phyloP scores from a whole-genome alignment of 2,329 filamentous ascomycete species.

The Parastagonospora nodorum region DNA sequence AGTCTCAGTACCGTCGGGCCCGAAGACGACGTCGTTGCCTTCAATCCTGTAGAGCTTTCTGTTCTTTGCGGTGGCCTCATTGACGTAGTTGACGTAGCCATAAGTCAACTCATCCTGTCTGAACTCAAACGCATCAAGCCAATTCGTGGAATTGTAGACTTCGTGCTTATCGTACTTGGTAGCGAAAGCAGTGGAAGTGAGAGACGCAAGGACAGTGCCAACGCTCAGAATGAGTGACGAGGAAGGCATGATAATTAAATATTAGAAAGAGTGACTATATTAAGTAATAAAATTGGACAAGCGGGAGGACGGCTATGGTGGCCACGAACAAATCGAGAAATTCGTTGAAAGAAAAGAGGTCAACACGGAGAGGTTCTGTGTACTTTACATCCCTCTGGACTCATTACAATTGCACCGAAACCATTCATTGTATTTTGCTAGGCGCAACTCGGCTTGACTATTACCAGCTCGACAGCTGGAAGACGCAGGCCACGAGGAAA shows the following conservation, averaged over 20 bases:
- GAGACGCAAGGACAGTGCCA: constrained; percentile 25
- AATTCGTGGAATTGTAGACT: constrained; percentile 20
- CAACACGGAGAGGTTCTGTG: not conserved
- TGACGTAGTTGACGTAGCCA: constrained; percentile 33
- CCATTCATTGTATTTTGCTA: constrained; percentile 10
- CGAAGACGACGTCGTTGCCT: constrained; percentile 43
- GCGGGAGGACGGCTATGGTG: constrained; percentile 32
- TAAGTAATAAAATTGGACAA: constrained; percentile 18
- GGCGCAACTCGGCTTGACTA: constrained; percentile 2
- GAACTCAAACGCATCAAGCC: constrained; percentile 36
- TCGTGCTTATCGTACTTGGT: constrained; percentile 23
- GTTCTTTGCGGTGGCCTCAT: constrained; percentile 7
- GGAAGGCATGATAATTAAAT: constrained; percentile 27
- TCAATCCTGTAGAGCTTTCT: constrained; percentile 2
- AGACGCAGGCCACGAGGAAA: constrained; percentile 13
- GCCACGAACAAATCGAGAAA: constrained; percentile 28
- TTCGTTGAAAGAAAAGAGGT: constrained; percentile 19
- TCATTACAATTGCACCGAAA: not conserved
- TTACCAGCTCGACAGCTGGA: not conserved
- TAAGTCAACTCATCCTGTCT: constrained; percentile 27
- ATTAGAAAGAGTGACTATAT: constrained; percentile 1
- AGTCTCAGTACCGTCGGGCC: constrained; percentile 48
- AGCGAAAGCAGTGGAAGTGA: constrained; percentile 27
- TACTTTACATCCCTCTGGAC: constrained; percentile 19
- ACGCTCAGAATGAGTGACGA: constrained; percentile 33